phyloP scores from a whole-genome alignment of 805 yeast species.

The Candida ponderosae region DNA sequence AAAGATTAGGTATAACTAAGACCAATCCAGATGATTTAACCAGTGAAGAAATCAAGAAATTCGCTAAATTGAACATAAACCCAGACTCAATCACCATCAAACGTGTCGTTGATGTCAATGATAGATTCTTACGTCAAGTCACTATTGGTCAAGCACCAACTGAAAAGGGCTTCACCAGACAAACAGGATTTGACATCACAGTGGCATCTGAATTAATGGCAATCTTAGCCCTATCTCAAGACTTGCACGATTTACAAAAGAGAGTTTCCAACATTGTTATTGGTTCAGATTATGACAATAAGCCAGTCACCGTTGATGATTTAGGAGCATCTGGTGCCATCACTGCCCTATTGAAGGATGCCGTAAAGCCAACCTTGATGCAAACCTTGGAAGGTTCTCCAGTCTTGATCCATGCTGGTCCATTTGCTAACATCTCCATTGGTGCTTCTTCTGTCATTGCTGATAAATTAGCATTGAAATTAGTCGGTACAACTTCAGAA shows the following conservation, averaged over 20 bases:
- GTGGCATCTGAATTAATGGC: slow-evolving; percentile 98
- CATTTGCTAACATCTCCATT: slow-evolving; percentile 94
- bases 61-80: slow-evolving; percentile 82
- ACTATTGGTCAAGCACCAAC: slow-evolving; percentile 91
- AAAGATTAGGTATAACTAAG: slow-evolving; percentile 74
- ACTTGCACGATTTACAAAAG: slow-evolving; percentile 74
- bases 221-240: slow-evolving; percentile 74
- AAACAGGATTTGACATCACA: slow-evolving; percentile 91
- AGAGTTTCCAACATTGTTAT: slow-evolving; percentile 88
- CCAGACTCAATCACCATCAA: slow-evolving; percentile 86
- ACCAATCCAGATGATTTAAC: slow-evolving; percentile 77
- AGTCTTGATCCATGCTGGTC: slow-evolving; percentile 96
- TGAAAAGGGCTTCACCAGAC: slow-evolving; percentile 80
- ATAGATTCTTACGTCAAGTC: slow-evolving; percentile 81
- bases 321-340: slow-evolving; percentile 94
- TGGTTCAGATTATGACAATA: slow-evolving; percentile 68
- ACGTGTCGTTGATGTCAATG: slow-evolving; percentile 92
- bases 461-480: slow-evolving; percentile 84
- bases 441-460: slow-evolving; percentile 96
- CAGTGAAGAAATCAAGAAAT: slow-evolving; percentile 61
- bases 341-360: slow-evolving; percentile 90
- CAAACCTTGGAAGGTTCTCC: slow-evolving; percentile 98
- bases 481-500: slow-evolving; percentile 51
- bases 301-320: slow-evolving; percentile 89
- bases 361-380: slow-evolving; percentile 94